These are phyloP conservation scores for Globisporangium barbulae DNA, from an alignment of 352 stramenopile species.

Conservation along the genomic window DNA sequence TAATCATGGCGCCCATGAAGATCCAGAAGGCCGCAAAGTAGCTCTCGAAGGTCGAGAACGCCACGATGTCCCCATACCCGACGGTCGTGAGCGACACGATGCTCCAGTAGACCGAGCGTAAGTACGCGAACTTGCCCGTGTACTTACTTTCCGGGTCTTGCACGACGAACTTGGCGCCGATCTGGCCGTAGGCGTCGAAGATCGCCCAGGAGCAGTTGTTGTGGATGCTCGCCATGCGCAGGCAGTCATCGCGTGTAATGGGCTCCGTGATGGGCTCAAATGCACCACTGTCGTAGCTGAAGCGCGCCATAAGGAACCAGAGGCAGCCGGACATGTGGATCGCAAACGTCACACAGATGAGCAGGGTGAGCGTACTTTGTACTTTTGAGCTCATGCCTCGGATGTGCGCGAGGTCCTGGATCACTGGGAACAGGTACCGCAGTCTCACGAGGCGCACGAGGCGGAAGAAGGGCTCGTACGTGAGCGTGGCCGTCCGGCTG, in stretches of 20 bases:
- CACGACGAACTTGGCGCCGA: slow-evolving; percentile 39
- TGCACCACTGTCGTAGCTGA: slow-evolving; percentile 35
- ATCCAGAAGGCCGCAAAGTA: slow-evolving; percentile 66
- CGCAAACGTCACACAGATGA: slow-evolving; percentile 61
- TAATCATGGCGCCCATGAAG: slow-evolving; percentile 69
- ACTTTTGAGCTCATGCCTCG: slow-evolving; percentile 58
- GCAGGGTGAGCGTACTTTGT: slow-evolving; percentile 47
- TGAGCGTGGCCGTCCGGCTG: slow-evolving; percentile 27
- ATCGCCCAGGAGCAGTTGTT: slow-evolving; percentile 75
- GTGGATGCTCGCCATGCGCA: slow-evolving; percentile 38
- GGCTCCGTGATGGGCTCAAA: slow-evolving; percentile 25
- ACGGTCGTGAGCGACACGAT: slow-evolving; percentile 73
- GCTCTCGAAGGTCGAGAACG: slow-evolving; percentile 67
- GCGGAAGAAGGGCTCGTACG: slow-evolving; percentile 41
- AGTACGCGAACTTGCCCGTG: slow-evolving; percentile 55
- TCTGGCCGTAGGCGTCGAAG: slow-evolving; percentile 64
- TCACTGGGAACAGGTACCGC: slow-evolving; percentile 41
- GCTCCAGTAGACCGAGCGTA: slow-evolving; percentile 72
- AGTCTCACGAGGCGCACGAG: slow-evolving; percentile 49
- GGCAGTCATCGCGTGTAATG: slow-evolving; percentile 41
- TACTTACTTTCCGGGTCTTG: slow-evolving; percentile 38
- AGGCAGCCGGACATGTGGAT: slow-evolving; percentile 64
- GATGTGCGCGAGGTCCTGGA: slow-evolving; percentile 56
- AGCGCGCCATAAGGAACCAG: slow-evolving; percentile 71
- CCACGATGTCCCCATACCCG: slow-evolving; percentile 76